Evolutionary conservation across 2,329 filamentous ascomycete genomes (phyloP).

Genomic region (Aspergillus sp.): DNA sequence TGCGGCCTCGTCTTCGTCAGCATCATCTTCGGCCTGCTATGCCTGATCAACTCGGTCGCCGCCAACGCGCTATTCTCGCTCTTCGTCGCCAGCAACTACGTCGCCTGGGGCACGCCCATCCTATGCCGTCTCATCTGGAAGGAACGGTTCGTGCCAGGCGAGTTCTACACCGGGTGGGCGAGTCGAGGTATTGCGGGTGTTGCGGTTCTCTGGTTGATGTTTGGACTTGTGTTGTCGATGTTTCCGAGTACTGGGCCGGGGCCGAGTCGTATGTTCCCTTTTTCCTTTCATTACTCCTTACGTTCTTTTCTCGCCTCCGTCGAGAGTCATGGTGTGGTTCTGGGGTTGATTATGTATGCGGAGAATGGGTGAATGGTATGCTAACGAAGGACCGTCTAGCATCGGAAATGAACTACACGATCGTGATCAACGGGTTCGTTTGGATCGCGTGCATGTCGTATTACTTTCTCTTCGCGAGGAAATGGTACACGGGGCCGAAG

Average conservation of each 20-base stretch:
- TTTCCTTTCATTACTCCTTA: constrained; percentile 3
- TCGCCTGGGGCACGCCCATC: constrained; percentile 61
- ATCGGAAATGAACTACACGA: constrained; percentile 61
- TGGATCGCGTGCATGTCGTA: constrained; percentile 59
- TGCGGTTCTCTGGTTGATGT: constrained; percentile 55
- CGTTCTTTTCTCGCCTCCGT: too few species aligned
- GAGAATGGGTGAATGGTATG: background rate
- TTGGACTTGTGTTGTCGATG: constrained; percentile 59
- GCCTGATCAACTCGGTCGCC: constrained; percentile 58
- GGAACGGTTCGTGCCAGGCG: constrained; percentile 57
- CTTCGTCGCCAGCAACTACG: constrained; percentile 59
- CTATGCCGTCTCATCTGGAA: constrained; percentile 59
- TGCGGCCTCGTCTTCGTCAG: constrained; percentile 55
- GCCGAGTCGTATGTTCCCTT: constrained; percentile 42
- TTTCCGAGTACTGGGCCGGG: constrained; percentile 58
- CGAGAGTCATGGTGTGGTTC: too few species aligned
- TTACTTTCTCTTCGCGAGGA: constrained; percentile 57
- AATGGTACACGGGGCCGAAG: constrained; percentile 63
- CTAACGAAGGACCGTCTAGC: constrained; percentile 26
- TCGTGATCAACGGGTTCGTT: constrained; percentile 60
- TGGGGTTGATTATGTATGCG: background rate
- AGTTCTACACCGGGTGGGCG: constrained; percentile 58
- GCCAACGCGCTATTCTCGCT: constrained; percentile 58
- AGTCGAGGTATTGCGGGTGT: constrained; percentile 55
- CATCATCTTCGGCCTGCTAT: constrained; percentile 57